Evolutionary conservation across 2,329 filamentous ascomycete genomes (phyloP).

Genomic region (Xylariomycetidae sp.): DNA sequence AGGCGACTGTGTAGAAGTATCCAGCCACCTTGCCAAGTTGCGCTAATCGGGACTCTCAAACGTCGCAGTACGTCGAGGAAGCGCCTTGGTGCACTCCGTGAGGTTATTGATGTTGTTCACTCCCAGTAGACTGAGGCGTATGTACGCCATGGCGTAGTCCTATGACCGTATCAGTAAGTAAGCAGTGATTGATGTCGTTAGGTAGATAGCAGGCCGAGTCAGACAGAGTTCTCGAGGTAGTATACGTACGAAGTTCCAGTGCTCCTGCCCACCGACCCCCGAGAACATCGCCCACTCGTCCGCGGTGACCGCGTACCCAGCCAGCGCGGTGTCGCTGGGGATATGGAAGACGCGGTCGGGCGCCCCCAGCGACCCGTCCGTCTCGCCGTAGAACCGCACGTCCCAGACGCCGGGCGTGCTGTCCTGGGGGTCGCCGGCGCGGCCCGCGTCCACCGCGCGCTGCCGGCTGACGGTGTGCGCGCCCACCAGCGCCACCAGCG

Average conservation of each 20-base stretch:
- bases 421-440: slow-evolving; percentile 42
- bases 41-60: slow-evolving; percentile 19
- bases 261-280: slow-evolving; percentile 24
- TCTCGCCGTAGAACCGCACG: slow-evolving; percentile 42
- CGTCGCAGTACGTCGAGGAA: slow-evolving; percentile 30
- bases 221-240: too few relatives aligned
- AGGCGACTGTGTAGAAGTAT: slow-evolving; percentile 9
- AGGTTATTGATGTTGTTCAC: slow-evolving; percentile 51
- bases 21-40: slow-evolving; percentile 15
- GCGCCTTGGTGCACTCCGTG: slow-evolving; percentile 47
- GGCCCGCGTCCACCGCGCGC: slow-evolving; percentile 33
- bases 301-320: slow-evolving; percentile 29
- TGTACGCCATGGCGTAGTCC: slow-evolving; percentile 47
- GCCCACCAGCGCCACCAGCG: slow-evolving; percentile 48
- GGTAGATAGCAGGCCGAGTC: too few relatives aligned
- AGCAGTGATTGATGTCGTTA: background rate
- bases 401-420: slow-evolving; percentile 49
- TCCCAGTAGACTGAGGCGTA: slow-evolving; percentile 48
- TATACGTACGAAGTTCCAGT: slow-evolving; percentile 34
- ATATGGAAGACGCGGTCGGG: slow-evolving; percentile 36
- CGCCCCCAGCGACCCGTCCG: slow-evolving; percentile 21
- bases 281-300: slow-evolving; percentile 34
- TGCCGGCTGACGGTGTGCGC: slow-evolving; percentile 48
- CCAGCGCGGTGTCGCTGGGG: slow-evolving; percentile 34
- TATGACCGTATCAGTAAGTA: slow-evolving; percentile 12